Evolutionary conservation across 768 basidiomycete species (phyloP).

Genomic region (Boletus eberwhitei): DNA sequence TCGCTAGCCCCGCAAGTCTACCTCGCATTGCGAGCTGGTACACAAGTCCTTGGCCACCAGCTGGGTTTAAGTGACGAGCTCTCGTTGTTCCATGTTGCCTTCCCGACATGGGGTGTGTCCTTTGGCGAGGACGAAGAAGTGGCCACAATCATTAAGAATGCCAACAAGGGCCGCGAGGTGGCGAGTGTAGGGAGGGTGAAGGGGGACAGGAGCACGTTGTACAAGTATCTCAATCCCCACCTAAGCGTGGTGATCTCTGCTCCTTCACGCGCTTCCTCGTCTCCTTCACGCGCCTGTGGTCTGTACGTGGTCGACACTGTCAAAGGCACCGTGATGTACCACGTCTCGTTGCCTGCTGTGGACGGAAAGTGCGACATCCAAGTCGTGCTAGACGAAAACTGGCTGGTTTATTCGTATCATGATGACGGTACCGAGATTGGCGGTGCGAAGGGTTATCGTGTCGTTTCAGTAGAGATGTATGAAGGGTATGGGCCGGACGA

Average conservation of each 20-base stretch:
- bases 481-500: conserved; percentile 69
- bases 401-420: conserved; percentile 88
- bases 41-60: conserved; percentile 57
- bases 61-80: conserved; percentile 41
- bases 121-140: conserved; percentile 58
- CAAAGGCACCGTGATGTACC: conserved; percentile 76
- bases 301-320: conserved; percentile 77
- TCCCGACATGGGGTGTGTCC: conserved; percentile 64
- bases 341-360: conserved; percentile 48
- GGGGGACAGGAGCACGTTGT: conserved; percentile 83
- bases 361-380: conserved; percentile 59
- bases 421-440: conserved; percentile 51
- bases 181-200: conserved; percentile 83
- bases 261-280: conserved; percentile 14
- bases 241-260: conserved; percentile 64
- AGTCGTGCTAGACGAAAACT: conserved; percentile 78
- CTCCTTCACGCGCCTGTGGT: conserved; percentile 42
- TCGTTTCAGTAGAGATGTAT: conserved; percentile 87
- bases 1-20: conserved; percentile 45
- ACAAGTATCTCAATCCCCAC: conserved; percentile 92
- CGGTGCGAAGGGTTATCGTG: conserved; percentile 60
- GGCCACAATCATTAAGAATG: conserved; percentile 46
- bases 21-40: conserved; percentile 52
- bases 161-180: conserved; percentile 43
- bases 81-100: conserved; percentile 47